A percentile compares a stretch with the other conserved stretches of the same genome.
phyloP scores from a whole-genome alignment of 306 rosid genomes.

The Prunus salicina region DNA sequence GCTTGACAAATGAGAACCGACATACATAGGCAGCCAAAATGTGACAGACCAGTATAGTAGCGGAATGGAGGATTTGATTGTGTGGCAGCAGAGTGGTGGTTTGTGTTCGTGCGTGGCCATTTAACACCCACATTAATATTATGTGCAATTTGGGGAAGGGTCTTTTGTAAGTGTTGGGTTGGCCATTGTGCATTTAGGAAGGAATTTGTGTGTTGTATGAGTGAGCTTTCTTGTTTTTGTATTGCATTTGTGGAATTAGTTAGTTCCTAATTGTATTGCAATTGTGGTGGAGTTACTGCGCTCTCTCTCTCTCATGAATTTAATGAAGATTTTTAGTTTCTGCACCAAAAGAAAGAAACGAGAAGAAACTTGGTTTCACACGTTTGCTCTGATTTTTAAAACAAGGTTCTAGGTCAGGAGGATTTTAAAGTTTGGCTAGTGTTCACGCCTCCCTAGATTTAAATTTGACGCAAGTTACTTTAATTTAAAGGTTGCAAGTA shows the following conservation, averaged over 20 bases:
- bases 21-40: constrained; percentile 24
- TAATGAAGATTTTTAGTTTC: too few species aligned
- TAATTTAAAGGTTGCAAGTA: background rate
- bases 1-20: constrained; percentile 40
- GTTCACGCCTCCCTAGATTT: background rate
- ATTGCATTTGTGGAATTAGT: constrained; percentile 43
- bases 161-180: constrained; percentile 49
- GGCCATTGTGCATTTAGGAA: constrained; percentile 42
- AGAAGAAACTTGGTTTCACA: background rate
- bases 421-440: too few species aligned
- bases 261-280: constrained; percentile 34
- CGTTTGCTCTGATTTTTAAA: background rate
- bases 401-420: too few species aligned
- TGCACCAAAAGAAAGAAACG: background rate
- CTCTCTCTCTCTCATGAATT: background rate
- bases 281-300: constrained; percentile 36
- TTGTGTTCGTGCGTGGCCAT: constrained; percentile 30
- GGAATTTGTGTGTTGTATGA: constrained; percentile 57
- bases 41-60: constrained; percentile 5
- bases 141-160: constrained; percentile 48
- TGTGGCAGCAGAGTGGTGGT: constrained; percentile 18
- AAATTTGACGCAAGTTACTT: background rate
- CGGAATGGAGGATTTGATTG: constrained; percentile 27
- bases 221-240: constrained; percentile 48
- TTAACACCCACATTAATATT: constrained; percentile 39